These are phyloP conservation scores for Amanita pallidorosea DNA, from an alignment of 768 basidiomycete species.

Conservation along the genomic window DNA sequence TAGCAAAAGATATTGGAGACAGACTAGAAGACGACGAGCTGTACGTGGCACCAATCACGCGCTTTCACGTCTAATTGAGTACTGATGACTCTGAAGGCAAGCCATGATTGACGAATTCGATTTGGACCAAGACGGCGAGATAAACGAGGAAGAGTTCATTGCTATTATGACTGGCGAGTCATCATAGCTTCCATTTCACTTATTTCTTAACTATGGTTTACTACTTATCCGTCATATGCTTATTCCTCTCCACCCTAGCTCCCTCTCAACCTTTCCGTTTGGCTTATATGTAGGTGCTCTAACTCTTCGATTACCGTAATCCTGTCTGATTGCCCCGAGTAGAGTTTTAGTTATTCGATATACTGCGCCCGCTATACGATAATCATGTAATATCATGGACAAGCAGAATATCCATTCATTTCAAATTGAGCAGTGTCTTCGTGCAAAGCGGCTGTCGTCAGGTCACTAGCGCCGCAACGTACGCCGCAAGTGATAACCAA, in stretches of 20 bases:
- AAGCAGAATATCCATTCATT: not conserved
- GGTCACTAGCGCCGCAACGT: not conserved
- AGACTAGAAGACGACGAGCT: conserved; percentile 91
- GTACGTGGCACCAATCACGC: conserved; percentile 39
- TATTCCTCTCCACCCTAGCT: not conserved
- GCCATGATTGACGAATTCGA: conserved; percentile 99
- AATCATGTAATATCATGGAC: conserved; percentile 3
- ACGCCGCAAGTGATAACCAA: not conserved
- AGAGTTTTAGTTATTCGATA: conserved; percentile 2
- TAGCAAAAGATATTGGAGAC: conserved; percentile 96
- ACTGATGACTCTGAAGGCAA: conserved; percentile 44
- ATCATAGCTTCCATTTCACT: conserved; percentile 19
- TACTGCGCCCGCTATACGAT: not conserved
- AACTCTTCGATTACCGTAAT: not conserved
- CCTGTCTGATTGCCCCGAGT: not conserved
- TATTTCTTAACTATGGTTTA: conserved; percentile 1
- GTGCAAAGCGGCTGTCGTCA: not conserved
- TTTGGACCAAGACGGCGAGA: conserved; percentile 96
- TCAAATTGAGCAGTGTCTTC: not conserved
- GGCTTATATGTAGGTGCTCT: conserved; percentile 1
- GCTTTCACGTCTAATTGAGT: conserved; percentile 2
- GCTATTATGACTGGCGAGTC: conserved; percentile 95
- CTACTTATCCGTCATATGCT: not conserved
- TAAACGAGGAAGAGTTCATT: conserved; percentile 93
- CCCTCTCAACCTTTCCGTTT: not conserved